Base-by-base conservation (phyloP, 2,329 filamentous ascomycete genomes). In the Pseudogymnoascus sp. region DNA sequence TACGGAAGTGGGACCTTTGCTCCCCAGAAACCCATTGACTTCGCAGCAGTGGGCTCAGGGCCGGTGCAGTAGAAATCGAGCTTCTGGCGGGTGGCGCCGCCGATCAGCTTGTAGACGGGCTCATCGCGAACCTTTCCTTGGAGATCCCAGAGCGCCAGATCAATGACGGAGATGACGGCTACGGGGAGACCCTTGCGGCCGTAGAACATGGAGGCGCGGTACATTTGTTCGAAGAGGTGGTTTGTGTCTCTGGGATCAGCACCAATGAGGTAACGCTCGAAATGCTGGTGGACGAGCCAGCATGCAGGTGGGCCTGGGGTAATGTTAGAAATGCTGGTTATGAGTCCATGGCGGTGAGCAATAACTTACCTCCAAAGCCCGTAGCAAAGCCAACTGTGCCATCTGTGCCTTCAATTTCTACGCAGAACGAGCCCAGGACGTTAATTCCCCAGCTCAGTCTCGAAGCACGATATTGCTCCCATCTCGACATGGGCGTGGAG, bases 391-490 rank as follows among this genome's bases (percentile, higher is more conserved):
- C 92, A 67, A 93, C 89, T n/a, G 90, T 94, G 66, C 92, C 92
- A 78, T 97, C 91, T 6, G 83, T 87, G 14, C 89, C 89, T 74
- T 96, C 90, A 61, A 97, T 85, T 75, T 96, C 91, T 6, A 97
- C 83, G 68, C 91, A 88, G 76, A 97, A 96, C 0, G 91, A 96
- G 1, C 92, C 92, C 25, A 97, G 78, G 6, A 96, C 91, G 69
- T 97, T 97, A 80, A 97, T 97, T 37, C 92, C 92, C 90, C 91
- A 97, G 73, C 87, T 91, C 11, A 91, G 96, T 68, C 92, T 82
- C 37, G 91, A 96, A 64, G 87, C 84, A 66, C 91, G 86, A 75
- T 96, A 97, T 68, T 92, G 79, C 66, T 94, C 89, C 83, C 92
- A 96, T 74, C 85, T 83, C 58, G 91, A 93, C 82, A 92, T 95